Conservation (phyloP, 495 filamentous ascomycete species). For the Xylaria castorea region DNA sequence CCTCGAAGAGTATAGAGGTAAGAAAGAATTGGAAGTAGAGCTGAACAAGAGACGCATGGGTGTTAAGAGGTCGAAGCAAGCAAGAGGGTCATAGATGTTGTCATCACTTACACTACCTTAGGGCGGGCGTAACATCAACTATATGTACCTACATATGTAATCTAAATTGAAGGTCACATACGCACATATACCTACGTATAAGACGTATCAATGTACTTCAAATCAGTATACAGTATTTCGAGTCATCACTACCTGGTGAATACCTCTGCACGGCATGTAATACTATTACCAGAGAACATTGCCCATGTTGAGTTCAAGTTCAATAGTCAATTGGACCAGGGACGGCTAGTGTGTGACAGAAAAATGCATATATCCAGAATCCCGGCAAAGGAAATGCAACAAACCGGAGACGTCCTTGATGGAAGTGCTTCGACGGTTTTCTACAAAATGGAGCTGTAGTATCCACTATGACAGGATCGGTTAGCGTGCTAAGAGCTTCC, state of each 20-base stretch:
- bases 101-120: not conserved
- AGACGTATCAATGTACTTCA: not conserved
- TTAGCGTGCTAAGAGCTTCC: conserved; percentile 35
- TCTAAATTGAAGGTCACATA: not conserved
- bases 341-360: not conserved
- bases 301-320: not conserved
- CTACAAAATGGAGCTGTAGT: conserved; percentile 31
- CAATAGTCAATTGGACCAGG: not conserved
- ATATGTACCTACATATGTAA: not conserved
- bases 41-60: no score
- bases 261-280: not conserved
- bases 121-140: not conserved
- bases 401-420: not conserved
- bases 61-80: no score
- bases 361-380: not conserved
- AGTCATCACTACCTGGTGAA: not conserved
- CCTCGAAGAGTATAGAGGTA: no score
- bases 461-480: conserved; percentile 27
- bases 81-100: conserved; percentile 10
- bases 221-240: not conserved
- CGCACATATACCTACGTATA: not conserved
- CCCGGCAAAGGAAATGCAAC: not conserved
- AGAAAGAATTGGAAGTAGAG: no score
- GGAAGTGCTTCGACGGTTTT: conserved; percentile 40
- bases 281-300: not conserved